A percentile compares a stretch with the other conserved stretches of the same genome.
These are phyloP conservation scores for Hypoxylon intermedium DNA, from an alignment of 495 filamentous ascomycete genomes.

Conservation along the genomic window DNA sequence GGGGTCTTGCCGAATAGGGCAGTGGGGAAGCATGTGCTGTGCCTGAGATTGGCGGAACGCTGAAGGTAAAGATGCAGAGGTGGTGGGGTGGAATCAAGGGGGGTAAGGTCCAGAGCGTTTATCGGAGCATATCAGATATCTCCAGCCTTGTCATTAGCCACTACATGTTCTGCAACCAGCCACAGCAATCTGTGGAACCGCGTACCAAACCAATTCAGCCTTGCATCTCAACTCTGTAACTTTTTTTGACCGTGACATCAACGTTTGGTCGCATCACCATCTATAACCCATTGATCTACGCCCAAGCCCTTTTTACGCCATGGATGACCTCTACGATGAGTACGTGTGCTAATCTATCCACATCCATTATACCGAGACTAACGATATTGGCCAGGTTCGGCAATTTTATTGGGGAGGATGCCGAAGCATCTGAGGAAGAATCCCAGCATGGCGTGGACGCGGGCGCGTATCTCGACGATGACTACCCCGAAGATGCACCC, in stretches of 20 bases:
- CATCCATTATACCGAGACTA: conserved; percentile 7
- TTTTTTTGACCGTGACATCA: conserved; percentile 37
- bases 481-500: conserved; percentile 67
- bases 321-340: conserved; percentile 90
- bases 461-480: conserved; percentile 81
- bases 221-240: conserved; percentile 37
- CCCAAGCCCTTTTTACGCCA: conserved; percentile 42
- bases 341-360: conserved; percentile 45
- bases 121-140: conserved; percentile 10
- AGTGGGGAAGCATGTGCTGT: conserved; percentile 14
- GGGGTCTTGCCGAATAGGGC: conserved; percentile 18
- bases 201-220: conserved; percentile 33
- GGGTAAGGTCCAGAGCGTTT: conserved; percentile 17
- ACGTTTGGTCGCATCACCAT: conserved; percentile 17
- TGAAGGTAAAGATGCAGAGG: background rate
- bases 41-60: conserved; percentile 21
- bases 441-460: conserved; percentile 73
- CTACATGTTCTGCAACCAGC: conserved; percentile 26
- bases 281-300: conserved; percentile 16
- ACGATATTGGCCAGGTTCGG: conserved; percentile 74
- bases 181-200: conserved; percentile 12
- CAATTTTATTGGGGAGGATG: conserved; percentile 91
- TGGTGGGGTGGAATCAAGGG: conserved; percentile 1
- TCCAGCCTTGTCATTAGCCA: conserved; percentile 33
- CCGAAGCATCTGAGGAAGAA: conserved; percentile 87